Percentiles rank a stretch among this genome's conserved stretches.
Evolutionary conservation across 345 rosid species (phyloP).

Genomic region (Melastoma malabathricum): DNA sequence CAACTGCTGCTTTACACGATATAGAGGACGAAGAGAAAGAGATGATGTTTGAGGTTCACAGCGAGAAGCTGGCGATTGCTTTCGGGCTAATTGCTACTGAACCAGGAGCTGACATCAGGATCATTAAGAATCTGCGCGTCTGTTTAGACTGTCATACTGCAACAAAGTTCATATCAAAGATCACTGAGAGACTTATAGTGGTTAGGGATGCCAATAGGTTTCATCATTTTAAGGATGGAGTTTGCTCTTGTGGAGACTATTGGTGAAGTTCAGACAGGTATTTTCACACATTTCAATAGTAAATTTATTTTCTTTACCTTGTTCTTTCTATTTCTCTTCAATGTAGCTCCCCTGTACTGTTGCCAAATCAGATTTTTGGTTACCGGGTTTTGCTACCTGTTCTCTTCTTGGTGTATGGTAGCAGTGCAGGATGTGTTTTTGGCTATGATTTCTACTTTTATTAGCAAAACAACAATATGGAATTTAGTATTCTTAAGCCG

Average conservation of each 20-base stretch:
- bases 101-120: slow-evolving; percentile 54
- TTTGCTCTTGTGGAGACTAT: slow-evolving; percentile 73
- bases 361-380: too few species aligned
- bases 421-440: too few species aligned
- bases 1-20: slow-evolving; percentile 49
- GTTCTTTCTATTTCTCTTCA: too few species aligned
- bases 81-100: slow-evolving; percentile 61
- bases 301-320: too few species aligned
- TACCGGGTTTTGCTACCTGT: too few species aligned
- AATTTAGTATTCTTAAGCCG: too few species aligned
- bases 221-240: slow-evolving; percentile 68
- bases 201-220: slow-evolving; percentile 77
- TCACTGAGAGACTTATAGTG: slow-evolving; percentile 51
- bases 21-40: slow-evolving; percentile 89
- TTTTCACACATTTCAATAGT: neutral
- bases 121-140: slow-evolving; percentile 67
- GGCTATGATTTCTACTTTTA: too few species aligned
- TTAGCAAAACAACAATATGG: too few species aligned
- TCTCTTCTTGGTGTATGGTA: too few species aligned
- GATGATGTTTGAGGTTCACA: slow-evolving; percentile 53
- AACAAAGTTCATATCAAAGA: slow-evolving; percentile 62
- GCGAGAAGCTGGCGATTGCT: slow-evolving; percentile 77
- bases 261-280: slow-evolving; percentile 26
- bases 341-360: too few species aligned
- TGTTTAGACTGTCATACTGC: slow-evolving; percentile 69